Percentiles rank a stretch among this genome's conserved stretches.
These are phyloP conservation scores for Tuber brumale DNA, from an alignment of 495 filamentous ascomycete species.

Conservation along the genomic window DNA sequence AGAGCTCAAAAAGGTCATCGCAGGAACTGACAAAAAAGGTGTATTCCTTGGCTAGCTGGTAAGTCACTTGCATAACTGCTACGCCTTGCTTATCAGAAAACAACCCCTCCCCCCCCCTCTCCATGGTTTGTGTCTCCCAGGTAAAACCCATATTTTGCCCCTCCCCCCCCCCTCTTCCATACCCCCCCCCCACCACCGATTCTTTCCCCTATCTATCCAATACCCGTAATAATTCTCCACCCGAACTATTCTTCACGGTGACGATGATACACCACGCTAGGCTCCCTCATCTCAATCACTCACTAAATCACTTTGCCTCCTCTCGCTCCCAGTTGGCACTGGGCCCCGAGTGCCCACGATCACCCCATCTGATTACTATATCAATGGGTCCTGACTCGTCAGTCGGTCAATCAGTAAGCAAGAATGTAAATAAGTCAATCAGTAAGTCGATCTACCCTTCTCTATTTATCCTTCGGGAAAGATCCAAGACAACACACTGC, in stretches of 20 bases:
- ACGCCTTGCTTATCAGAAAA: background rate
- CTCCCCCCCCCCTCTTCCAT: background rate
- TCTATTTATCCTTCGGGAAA: background rate
- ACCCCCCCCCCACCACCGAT: background rate
- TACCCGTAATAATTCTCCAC: background rate
- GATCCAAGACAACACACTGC: background rate
- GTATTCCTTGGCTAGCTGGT: background rate
- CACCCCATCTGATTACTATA: background rate
- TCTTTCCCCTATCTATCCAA: background rate
- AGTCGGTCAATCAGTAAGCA: background rate
- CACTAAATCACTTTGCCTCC: background rate
- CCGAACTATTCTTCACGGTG: background rate
- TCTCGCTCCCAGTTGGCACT: background rate
- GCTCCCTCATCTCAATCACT: background rate
- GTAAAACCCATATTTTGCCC: background rate
- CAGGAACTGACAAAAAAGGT: background rate
- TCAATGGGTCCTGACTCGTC: background rate
- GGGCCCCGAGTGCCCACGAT: background rate
- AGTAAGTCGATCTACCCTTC: background rate
- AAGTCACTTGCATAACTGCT: slow-evolving; percentile 1
- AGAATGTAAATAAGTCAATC: background rate
- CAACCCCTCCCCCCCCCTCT: background rate
- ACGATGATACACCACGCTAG: background rate
- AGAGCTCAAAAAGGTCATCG: background rate
- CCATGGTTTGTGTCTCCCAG: background rate